These are phyloP conservation scores for Blastobotrys buckinghamii DNA, from an alignment of 1,139 yeast genomes.

Conservation along the genomic window DNA sequence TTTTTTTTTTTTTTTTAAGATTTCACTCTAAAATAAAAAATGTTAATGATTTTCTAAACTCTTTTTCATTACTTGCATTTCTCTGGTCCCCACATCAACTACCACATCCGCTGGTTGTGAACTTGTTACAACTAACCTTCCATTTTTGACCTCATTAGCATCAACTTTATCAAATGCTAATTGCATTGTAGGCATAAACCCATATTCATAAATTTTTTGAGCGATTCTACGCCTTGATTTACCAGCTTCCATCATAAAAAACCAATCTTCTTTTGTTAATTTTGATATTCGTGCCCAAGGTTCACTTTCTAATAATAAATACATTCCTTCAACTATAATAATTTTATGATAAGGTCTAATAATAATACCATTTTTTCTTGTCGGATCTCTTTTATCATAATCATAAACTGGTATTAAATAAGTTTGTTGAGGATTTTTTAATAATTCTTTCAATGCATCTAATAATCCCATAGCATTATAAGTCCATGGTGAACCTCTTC, in stretches of 20 bases:
- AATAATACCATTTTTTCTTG: slow-evolving; percentile 41
- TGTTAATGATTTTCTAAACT: slow-evolving; percentile 14
- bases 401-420: slow-evolving; percentile 68
- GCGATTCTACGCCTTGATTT: slow-evolving; percentile 56
- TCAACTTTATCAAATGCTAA: slow-evolving; percentile 61
- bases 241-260: slow-evolving; percentile 39
- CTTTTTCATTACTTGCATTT: not conserved
- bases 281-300: slow-evolving; percentile 33
- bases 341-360: slow-evolving; percentile 41
- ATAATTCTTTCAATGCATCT: slow-evolving; percentile 29
- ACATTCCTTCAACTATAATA: slow-evolving; percentile 52
- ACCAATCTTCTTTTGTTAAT: slow-evolving; percentile 34
- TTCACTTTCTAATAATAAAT: slow-evolving; percentile 32
- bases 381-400: slow-evolving; percentile 59
- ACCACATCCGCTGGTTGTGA: slow-evolving; percentile 36
- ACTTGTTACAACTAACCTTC: slow-evolving; percentile 45
- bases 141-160: slow-evolving; percentile 66
- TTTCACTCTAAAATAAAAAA: too few relatives aligned
- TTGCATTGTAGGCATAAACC: slow-evolving; percentile 50
- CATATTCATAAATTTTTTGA: slow-evolving; percentile 62
- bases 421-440: slow-evolving; percentile 35
- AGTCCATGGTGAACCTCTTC: slow-evolving; percentile 83
- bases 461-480: slow-evolving; percentile 57
- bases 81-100: slow-evolving; percentile 10
- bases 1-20: not conserved